phyloP scores from a whole-genome alignment of 2,329 filamentous ascomycete species.

The Aspergillus floridensis region DNA sequence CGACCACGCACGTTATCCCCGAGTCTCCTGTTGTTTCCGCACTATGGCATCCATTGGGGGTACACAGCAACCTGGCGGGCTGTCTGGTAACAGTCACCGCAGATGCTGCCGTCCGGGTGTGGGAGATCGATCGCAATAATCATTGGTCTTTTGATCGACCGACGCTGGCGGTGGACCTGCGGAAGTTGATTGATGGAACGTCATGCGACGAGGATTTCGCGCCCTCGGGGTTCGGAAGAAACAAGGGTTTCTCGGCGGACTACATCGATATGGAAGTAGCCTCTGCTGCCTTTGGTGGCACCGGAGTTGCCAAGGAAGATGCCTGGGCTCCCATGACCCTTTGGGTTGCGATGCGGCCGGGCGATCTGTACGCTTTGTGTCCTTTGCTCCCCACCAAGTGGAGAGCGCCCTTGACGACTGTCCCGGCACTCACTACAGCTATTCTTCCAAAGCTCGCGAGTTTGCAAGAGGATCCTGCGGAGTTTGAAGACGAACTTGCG shows the following conservation, averaged over 20 bases:
- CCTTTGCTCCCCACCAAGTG: conserved; percentile 85
- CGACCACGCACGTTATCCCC: conserved; percentile 85
- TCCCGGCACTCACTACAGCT: conserved; percentile 78
- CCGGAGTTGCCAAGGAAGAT: conserved; percentile 56
- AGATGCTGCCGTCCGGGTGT: conserved; percentile 83
- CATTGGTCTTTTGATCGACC: conserved; percentile 84
- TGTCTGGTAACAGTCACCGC: conserved; percentile 85
- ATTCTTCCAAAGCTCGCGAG: conserved; percentile 68
- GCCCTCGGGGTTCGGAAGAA: conserved; percentile 69
- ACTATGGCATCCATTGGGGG: conserved; percentile 89
- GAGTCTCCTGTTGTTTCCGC: conserved; percentile 76
- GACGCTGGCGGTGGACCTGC: conserved; percentile 78
- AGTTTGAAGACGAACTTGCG: conserved; percentile 46
- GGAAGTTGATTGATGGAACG: conserved; percentile 81
- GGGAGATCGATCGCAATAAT: conserved; percentile 83
- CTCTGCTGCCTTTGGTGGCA: conserved; percentile 82
- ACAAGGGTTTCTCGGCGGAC: conserved; percentile 83
- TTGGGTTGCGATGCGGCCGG: conserved; percentile 93
- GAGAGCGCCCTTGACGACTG: conserved; percentile 71
- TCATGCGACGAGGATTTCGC: conserved; percentile 79
- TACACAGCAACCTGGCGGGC: conserved; percentile 61
- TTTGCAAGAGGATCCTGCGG: conserved; percentile 41
- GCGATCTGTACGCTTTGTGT: conserved; percentile 90
- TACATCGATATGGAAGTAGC: conserved; percentile 91
- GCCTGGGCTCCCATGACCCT: conserved; percentile 93